phyloP scores from a whole-genome alignment of 768 basidiomycete genomes.

The Russula ochroleuca region DNA sequence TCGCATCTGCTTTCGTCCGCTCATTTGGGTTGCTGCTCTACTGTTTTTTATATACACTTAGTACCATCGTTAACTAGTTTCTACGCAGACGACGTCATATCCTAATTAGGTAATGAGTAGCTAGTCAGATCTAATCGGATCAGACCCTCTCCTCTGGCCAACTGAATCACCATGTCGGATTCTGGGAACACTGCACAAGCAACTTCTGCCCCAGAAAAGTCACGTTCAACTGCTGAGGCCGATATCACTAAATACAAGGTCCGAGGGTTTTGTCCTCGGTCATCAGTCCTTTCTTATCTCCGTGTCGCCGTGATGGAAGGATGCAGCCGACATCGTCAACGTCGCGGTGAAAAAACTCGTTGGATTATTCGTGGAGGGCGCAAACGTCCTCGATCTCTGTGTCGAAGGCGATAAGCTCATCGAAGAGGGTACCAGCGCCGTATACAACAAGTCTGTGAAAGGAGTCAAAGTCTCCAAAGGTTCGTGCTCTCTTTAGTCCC shows the following conservation, averaged over 20 bases:
- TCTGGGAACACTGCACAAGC: conserved; percentile 41
- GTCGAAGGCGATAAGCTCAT: conserved; percentile 90
- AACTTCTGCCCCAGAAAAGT: conserved; percentile 38
- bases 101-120: conserved; percentile 3
- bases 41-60: not conserved
- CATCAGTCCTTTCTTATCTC: conserved; percentile 7
- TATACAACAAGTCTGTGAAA: conserved; percentile 89
- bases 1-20: not conserved
- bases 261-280: conserved; percentile 17
- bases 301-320: conserved; percentile 39
- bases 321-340: conserved; percentile 88
- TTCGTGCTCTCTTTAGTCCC: conserved; percentile 36
- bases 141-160: not conserved
- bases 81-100: not conserved
- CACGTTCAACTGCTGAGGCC: conserved; percentile 55
- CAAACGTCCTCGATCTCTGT: conserved; percentile 86
- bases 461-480: conserved; percentile 87
- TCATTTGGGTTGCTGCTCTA: not conserved
- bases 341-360: conserved; percentile 83
- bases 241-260: conserved; percentile 91
- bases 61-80: not conserved
- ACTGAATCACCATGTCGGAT: conserved; percentile 51
- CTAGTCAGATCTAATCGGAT: conserved; percentile 12
- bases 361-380: conserved; percentile 69
- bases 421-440: conserved; percentile 74